Evolutionary conservation across 192 early-diverging fungal species (phyloP), one percentile per base, ranked within the genome.

Genomic region (Linnemannia schmuckeri): DNA sequence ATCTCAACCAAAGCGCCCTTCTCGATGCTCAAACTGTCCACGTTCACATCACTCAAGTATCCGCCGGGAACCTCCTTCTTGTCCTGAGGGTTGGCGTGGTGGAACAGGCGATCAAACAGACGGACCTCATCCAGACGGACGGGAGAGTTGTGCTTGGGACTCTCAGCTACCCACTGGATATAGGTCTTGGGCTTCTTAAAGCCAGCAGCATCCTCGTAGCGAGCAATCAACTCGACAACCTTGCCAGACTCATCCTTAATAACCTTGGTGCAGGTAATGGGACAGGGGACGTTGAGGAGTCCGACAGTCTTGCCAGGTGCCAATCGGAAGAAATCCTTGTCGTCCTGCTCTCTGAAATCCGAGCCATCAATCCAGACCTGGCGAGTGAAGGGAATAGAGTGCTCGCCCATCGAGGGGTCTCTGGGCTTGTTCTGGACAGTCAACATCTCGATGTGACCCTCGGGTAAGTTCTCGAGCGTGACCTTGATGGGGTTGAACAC

Each of bases 101-200:
- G 88, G 92, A 99, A 99, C 30, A 99, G 92, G 71, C 93, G 93
- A 33, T 94, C 91, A 91, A 97, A 99, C 46, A 97, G 86, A 66
- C 97, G 93, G 22, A 97, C 91, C 89, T 99, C 96, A 78, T 93
- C 90, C 57, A 99, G 82, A 38, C 89, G 88, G 24, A 98, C 94
- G 24, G 99, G 97, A 12, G 96, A 97, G 38, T 92, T 91, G 82
- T 95, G 96, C 80, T 93, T 93, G 44, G 93, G 91, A 35, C 95
- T 96, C 77, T 98, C 94, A 52, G 96, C 97, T 37, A 99, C 92
- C 99, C 99, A 99, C 88, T 99, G 99, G 91, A 99, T 99, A 89
- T 95, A 99, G 4, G 99, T 95, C 93, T 98, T 99, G 74, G 99
- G 97, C 90, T 96, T 96, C 80, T 88, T 92, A 82, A 92, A 91